Evolutionary conservation across 768 basidiomycete species (phyloP), one percentile per base, ranked within the genome.

Genomic region (Suillus fuscotomentosus): DNA sequence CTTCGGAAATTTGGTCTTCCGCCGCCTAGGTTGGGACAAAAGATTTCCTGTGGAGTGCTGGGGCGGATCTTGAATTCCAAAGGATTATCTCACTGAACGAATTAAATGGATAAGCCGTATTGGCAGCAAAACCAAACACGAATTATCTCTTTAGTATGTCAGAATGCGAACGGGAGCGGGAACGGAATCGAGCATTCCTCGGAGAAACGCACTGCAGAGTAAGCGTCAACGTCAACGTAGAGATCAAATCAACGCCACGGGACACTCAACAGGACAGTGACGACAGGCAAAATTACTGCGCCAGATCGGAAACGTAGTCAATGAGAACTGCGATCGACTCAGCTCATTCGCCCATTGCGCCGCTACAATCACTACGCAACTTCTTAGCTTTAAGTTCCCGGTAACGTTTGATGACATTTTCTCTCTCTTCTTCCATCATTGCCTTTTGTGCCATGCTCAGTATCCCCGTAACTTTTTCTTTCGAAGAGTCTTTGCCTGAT

Each of bases 371-470:
- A 50, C 64, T 67, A 55, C 63, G 69, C 70, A 70, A 62, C 70
- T 78, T 81, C 68, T 72, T 78, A 24, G 83, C 86, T 73, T 89
- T 92, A 74, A 93, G 70, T 74, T 88, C 83, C 65, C 92, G 78
- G 73, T 92, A 93, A 61, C 83, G 80, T 70, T 75, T 76, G 65
- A 94, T 88, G 24, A 78, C 90, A 65, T 83, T 87, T 69, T 90
- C 87, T 66, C 92, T 81, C 73, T 93, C 91, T 60, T 81, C 79
- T 70, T 90, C 90, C 84, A 94, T 86, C 86, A 91, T 86, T 7
- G 81, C 80, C 72, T 86, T 88, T 77, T 92, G 90, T 15, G 88
- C 86, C 84, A 92, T 87, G 36, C 88, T 89, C 38, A 93, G 68
- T 9, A 90, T 81, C 3, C 82, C 82, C 48, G 64, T 60, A 17